Conservation (phyloP, 2,329 filamentous ascomycete genomes). For the Capronia americana region DNA sequence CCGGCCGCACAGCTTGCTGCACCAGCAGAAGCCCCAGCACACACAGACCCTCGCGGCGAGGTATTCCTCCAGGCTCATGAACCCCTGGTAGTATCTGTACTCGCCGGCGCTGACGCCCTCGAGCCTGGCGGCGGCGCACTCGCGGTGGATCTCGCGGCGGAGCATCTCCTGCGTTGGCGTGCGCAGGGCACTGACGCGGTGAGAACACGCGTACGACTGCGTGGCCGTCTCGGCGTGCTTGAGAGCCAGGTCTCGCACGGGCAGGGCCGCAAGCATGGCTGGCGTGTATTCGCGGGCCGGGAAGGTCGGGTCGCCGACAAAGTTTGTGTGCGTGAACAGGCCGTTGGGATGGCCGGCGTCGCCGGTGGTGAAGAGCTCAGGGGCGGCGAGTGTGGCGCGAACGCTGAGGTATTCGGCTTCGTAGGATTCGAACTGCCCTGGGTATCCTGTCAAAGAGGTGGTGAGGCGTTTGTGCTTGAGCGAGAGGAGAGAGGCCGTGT, state of each 20-base stretch:
- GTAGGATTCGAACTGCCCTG: conserved; percentile 33
- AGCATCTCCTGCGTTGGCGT: conserved; percentile 26
- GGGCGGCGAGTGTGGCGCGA: conserved; percentile 12
- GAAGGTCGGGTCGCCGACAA: conserved; percentile 27
- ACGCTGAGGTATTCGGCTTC: conserved; percentile 22
- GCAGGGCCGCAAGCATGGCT: conserved; percentile 20
- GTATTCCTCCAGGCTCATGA: conserved; percentile 39
- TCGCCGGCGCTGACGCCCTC: conserved; percentile 36
- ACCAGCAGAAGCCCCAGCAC: conserved; percentile 38
- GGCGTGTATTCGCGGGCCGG: conserved; percentile 25
- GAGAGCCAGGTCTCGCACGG: conserved; percentile 20
- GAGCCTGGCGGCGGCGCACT: conserved; percentile 36
- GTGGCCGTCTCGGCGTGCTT: conserved; percentile 20
- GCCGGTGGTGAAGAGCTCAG: conserved; percentile 18
- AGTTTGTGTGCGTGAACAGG: conserved; percentile 32
- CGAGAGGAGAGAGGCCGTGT: neutral
- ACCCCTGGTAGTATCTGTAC: conserved; percentile 38
- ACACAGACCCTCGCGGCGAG: conserved; percentile 34
- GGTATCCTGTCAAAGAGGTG: conserved; percentile 21
- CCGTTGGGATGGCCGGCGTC: conserved; percentile 32
- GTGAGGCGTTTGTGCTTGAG: conserved; percentile 17
- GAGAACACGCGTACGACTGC: conserved; percentile 12
- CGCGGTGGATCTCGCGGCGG: conserved; percentile 33
- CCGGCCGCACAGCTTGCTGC: conserved; percentile 37
- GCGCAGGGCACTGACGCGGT: conserved; percentile 11